phyloP scores from a whole-genome alignment of 805 yeast species.

The Scheffersomyces stipitis region DNA sequence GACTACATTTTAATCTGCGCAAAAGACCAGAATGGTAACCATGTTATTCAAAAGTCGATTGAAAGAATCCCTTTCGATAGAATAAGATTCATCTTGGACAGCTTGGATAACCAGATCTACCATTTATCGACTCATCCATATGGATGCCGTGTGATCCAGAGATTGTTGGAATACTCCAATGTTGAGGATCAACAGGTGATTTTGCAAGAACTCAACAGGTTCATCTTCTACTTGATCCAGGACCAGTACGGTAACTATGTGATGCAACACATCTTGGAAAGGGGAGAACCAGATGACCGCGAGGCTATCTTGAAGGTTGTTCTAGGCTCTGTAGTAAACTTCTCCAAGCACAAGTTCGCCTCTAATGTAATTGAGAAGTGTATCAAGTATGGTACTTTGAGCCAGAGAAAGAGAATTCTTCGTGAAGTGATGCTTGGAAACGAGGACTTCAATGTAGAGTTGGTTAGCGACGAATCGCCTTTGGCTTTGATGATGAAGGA shows the following conservation, averaged over 20 bases:
- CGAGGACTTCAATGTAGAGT: constrained; percentile 45
- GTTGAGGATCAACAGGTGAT: constrained; percentile 64
- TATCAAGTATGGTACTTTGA: constrained; percentile 65
- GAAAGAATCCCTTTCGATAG: constrained; percentile 76
- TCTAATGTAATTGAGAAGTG: constrained; percentile 97
- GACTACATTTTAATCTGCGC: constrained; percentile 57
- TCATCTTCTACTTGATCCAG: constrained; percentile 74
- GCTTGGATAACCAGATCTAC: constrained; percentile 69
- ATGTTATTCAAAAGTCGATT: constrained; percentile 92
- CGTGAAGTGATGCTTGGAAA: constrained; percentile 61
- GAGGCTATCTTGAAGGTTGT: constrained; percentile 66
- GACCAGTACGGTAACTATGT: constrained; percentile 98
- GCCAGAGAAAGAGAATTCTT: constrained; percentile 62
- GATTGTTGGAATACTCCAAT: constrained; percentile 79
- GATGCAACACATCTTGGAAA: constrained; percentile 90
- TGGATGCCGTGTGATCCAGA: constrained; percentile 96
- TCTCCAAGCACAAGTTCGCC: constrained; percentile 96
- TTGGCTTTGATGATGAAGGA: constrained; percentile 94
- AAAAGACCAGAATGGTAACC: constrained; percentile 97
- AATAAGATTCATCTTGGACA: constrained; percentile 69
- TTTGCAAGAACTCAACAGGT: constrained; percentile 68
- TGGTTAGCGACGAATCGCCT: constrained; percentile 63
- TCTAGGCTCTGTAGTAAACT: constrained; percentile 66
- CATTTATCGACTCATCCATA: constrained; percentile 93
- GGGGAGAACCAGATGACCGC: constrained; percentile 66